A percentile compares a stretch with the other conserved stretches of the same genome.
These are phyloP conservation scores for Turritis glabra DNA, from an alignment of 345 rosid genomes.

Conservation along the genomic window DNA sequence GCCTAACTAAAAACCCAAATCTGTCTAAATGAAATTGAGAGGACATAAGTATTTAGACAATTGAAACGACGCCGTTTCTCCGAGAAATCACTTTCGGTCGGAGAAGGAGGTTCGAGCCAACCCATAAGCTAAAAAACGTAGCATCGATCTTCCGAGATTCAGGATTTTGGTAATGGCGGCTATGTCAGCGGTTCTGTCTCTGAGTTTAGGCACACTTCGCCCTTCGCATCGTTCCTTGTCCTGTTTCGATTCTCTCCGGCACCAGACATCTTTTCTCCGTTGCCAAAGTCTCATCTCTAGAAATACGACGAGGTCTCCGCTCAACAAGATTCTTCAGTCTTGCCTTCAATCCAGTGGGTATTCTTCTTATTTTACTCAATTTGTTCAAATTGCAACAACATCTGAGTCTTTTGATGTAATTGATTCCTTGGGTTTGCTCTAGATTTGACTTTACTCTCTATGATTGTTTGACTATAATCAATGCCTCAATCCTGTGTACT, in stretches of 20 bases:
- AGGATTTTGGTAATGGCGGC: slow-evolving; percentile 33
- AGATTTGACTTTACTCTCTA: neutral
- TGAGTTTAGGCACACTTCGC: slow-evolving; percentile 46
- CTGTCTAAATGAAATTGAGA: no score
- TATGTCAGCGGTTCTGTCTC: slow-evolving; percentile 47
- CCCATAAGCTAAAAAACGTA: no score
- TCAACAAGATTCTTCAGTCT: slow-evolving; percentile 54
- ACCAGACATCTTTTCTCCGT: slow-evolving; percentile 36
- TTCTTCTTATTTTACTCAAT: neutral
- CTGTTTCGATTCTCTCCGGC: slow-evolving; percentile 44
- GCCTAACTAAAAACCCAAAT: no score
- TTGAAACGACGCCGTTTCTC: neutral
- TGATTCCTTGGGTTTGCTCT: neutral
- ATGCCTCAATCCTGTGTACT: neutral
- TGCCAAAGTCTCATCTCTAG: slow-evolving; percentile 36
- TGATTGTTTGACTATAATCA: no score
- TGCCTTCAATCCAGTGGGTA: slow-evolving; percentile 57
- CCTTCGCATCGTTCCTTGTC: slow-evolving; percentile 38
- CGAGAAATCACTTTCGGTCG: neutral
- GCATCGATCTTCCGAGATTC: no score
- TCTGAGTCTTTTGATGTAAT: neutral
- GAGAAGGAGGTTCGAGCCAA: no score
- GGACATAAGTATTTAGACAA: no score
- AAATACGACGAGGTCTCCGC: slow-evolving; percentile 46
- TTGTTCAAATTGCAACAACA: neutral